A percentile compares a stretch with the other conserved stretches of the same genome.
Evolutionary conservation across 2,329 filamentous ascomycete species (phyloP).

Genomic region (Penicillium sumatraense): DNA sequence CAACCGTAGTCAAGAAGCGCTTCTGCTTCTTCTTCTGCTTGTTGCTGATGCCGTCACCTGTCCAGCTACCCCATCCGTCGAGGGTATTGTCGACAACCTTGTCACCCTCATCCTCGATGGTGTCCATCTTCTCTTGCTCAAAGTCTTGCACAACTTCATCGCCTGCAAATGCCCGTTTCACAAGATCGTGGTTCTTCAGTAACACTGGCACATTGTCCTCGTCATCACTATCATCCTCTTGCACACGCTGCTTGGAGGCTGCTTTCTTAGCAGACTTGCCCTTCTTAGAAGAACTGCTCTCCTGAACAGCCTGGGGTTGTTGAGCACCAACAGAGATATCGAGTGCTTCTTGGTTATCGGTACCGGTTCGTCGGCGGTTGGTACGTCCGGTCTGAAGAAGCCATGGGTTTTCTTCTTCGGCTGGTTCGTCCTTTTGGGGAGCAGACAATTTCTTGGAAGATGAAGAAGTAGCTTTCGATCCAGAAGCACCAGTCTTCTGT

Average conservation of each 20-base stretch:
- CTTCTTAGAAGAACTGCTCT: constrained; percentile 24
- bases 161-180: constrained; percentile 84
- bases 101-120: constrained; percentile 77
- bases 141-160: constrained; percentile 84
- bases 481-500: constrained; percentile 22
- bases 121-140: constrained; percentile 74
- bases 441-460: constrained; percentile 17
- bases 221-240: constrained; percentile 49
- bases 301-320: constrained; percentile 16
- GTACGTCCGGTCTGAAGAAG: constrained; percentile 39
- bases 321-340: constrained; percentile 38
- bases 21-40: constrained; percentile 65
- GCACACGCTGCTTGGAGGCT: constrained; percentile 35
- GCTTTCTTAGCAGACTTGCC: constrained; percentile 25
- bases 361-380: constrained; percentile 34
- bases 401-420: constrained; percentile 44
- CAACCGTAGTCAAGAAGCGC: constrained; percentile 53
- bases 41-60: constrained; percentile 78
- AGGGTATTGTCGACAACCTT: constrained; percentile 82
- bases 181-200: constrained; percentile 65
- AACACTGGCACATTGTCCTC: constrained; percentile 47
- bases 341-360: constrained; percentile 36
- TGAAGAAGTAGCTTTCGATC: constrained; percentile 13
- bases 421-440: constrained; percentile 23
- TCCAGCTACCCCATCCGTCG: constrained; percentile 93